These are phyloP conservation scores for Purpureocillium lavendulum DNA, from an alignment of 2,329 filamentous ascomycete genomes.

Conservation along the genomic window DNA sequence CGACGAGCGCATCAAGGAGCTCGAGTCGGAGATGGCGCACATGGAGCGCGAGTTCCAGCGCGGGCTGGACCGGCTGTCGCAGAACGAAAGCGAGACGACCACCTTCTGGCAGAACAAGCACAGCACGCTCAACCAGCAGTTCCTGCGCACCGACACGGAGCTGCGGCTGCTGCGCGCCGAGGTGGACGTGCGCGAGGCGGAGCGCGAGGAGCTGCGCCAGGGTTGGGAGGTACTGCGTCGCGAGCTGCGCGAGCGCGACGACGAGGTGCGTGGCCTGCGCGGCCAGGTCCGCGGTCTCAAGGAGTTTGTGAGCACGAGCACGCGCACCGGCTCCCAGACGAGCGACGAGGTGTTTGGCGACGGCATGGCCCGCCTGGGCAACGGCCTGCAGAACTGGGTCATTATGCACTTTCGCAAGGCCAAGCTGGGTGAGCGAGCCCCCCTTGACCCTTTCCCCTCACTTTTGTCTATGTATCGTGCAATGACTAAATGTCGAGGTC, in stretches of 20 bases:
- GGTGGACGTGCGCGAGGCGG: slow-evolving; percentile 36
- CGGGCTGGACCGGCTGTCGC: slow-evolving; percentile 43
- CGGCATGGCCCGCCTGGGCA: slow-evolving; percentile 51
- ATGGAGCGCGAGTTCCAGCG: slow-evolving; percentile 46
- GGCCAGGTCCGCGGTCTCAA: slow-evolving; percentile 60
- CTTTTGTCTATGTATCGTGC: slow-evolving; percentile 4
- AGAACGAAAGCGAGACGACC: slow-evolving; percentile 46
- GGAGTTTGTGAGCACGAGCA: slow-evolving; percentile 62
- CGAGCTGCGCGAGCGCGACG: slow-evolving; percentile 41
- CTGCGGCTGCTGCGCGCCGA: slow-evolving; percentile 42
- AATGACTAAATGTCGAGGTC: background rate
- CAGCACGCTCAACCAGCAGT: slow-evolving; percentile 42
- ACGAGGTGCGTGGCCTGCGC: slow-evolving; percentile 45
- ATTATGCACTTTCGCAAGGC: slow-evolving; percentile 59
- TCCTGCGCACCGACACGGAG: slow-evolving; percentile 42
- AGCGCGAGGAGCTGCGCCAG: slow-evolving; percentile 40
- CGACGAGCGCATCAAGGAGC: slow-evolving; percentile 42
- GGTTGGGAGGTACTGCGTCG: slow-evolving; percentile 38
- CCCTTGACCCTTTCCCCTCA: background rate
- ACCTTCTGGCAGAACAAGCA: slow-evolving; percentile 52
- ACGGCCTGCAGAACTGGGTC: slow-evolving; percentile 67
- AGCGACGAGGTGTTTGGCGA: slow-evolving; percentile 61
- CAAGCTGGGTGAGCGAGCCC: slow-evolving; percentile 39
- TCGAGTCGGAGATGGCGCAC: slow-evolving; percentile 42
- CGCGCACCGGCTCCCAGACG: slow-evolving; percentile 49